Conservation (phyloP, 2,329 filamentous ascomycete species). For the Pseudogymnoascus verrucosus region DNA sequence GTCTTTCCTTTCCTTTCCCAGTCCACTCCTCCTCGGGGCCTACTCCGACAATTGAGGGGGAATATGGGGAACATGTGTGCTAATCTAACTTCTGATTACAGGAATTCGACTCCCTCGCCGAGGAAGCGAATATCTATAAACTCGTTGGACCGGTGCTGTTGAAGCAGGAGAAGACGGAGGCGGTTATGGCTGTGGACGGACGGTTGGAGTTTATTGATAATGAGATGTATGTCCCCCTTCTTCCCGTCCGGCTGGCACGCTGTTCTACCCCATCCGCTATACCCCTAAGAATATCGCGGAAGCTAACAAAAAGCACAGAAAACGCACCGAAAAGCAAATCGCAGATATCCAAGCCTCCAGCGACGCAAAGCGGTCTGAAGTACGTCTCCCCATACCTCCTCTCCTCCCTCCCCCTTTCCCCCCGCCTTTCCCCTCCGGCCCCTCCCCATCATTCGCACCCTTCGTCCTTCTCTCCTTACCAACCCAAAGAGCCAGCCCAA, state of each 20-base stretch:
- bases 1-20: neutral
- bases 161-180: conserved; percentile 90
- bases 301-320: conserved; percentile 34
- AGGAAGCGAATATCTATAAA: conserved; percentile 90
- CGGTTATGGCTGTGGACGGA: conserved; percentile 82
- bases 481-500: neutral
- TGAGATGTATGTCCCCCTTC: conserved; percentile 63
- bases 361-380: conserved; percentile 58
- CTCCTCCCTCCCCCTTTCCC: neutral
- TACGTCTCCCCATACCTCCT: conserved; percentile 29
- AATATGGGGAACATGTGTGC: conserved; percentile 7
- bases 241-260: too few relatives aligned
- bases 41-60: neutral
- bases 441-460: too few relatives aligned
- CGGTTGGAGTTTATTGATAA: conserved; percentile 87
- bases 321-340: conserved; percentile 59
- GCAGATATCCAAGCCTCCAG: conserved; percentile 54
- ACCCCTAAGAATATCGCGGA: neutral
- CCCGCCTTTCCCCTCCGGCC: neutral
- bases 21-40: neutral
- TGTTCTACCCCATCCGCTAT: too few relatives aligned
- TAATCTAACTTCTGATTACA: conserved; percentile 29
- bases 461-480: too few relatives aligned
- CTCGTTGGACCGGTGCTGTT: conserved; percentile 84
- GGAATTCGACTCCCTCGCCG: conserved; percentile 75